These are phyloP conservation scores for Exobasidium rhododendri DNA, from an alignment of 1,284 basidiomycete genomes.

Conservation along the genomic window DNA sequence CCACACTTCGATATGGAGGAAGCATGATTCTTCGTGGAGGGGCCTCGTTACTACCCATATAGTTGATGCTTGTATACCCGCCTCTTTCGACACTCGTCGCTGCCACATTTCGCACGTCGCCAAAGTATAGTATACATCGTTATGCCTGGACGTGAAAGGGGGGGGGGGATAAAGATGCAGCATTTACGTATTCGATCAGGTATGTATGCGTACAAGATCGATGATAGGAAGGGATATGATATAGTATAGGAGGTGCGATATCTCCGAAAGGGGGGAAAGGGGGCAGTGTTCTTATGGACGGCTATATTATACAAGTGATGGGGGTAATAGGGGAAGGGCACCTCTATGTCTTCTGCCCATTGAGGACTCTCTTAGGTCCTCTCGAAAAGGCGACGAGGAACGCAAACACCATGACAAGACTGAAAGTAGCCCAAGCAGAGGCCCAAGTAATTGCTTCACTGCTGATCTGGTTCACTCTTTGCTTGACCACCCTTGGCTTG, in stretches of 20 bases:
- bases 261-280: too few relatives aligned
- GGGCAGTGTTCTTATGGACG: too few relatives aligned
- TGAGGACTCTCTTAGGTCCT: conserved; percentile 1
- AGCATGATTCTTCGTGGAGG: conserved; percentile 46
- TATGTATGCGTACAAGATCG: too few relatives aligned
- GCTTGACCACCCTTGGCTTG: conserved; percentile 36
- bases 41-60: conserved; percentile 44
- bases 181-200: too few relatives aligned
- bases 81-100: not conserved
- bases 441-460: conserved; percentile 36
- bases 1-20: conserved; percentile 48
- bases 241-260: too few relatives aligned
- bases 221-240: too few relatives aligned
- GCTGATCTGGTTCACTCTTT: conserved; percentile 30
- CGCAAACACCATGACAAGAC: conserved; percentile 40
- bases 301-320: too few relatives aligned
- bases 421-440: conserved; percentile 41
- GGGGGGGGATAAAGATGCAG: too few relatives aligned
- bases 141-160: too few relatives aligned
- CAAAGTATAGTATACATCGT: too few relatives aligned
- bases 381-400: conserved; percentile 32
- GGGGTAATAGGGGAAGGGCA: too few relatives aligned
- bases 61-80: not conserved
- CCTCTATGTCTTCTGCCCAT: not conserved
- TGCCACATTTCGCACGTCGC: not conserved